Percentiles rank a stretch among this genome's conserved stretches.
Evolutionary conservation across 2,329 filamentous ascomycete species (phyloP).

Genomic region (Teratosphaeria zuluensis): DNA sequence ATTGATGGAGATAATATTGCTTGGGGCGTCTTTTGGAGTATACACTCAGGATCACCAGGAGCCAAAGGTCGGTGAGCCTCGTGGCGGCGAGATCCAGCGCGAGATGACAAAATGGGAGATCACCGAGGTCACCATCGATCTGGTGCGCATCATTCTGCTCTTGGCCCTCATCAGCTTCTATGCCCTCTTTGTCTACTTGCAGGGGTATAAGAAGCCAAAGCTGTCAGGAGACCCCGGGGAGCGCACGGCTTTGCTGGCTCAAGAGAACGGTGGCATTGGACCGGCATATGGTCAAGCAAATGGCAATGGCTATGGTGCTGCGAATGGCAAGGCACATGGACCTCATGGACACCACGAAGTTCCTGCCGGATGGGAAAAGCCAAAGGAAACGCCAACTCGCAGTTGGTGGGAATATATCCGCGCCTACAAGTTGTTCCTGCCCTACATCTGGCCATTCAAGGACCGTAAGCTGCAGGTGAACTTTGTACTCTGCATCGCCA

Average conservation of each 20-base stretch:
- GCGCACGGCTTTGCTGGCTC: conserved; percentile 17
- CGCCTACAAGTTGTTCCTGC: conserved; percentile 89
- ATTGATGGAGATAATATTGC: conserved; percentile 62
- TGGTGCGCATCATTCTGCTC: conserved; percentile 59
- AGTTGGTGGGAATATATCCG: conserved; percentile 95
- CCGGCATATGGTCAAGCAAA: conserved; percentile 30
- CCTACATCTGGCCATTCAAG: conserved; percentile 91
- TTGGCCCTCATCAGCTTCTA: conserved; percentile 52
- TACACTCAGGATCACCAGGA: conserved; percentile 61
- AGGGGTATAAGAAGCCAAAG: background rate
- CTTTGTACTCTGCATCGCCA: conserved; percentile 69
- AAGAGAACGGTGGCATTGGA: conserved; percentile 36
- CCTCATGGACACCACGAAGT: conserved; percentile 3
- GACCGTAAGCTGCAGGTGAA: conserved; percentile 64
- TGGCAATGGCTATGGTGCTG: conserved; percentile 39
- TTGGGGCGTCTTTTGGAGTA: conserved; percentile 57
- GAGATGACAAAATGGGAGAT: conserved; percentile 51
- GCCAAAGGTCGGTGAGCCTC: conserved; percentile 41
- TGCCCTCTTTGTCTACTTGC: conserved; percentile 26
- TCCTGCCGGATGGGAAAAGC: conserved; percentile 76
- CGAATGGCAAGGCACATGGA: conserved; percentile 38
- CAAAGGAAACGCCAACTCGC: conserved; percentile 72
- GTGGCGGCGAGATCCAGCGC: conserved; percentile 24
- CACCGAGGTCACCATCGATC: conserved; percentile 56
- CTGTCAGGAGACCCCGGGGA: conserved; percentile 27